A percentile compares a stretch with the other conserved stretches of the same genome.
phyloP scores from a whole-genome alignment of 495 filamentous ascomycete genomes.

The Copromyces sp. region DNA sequence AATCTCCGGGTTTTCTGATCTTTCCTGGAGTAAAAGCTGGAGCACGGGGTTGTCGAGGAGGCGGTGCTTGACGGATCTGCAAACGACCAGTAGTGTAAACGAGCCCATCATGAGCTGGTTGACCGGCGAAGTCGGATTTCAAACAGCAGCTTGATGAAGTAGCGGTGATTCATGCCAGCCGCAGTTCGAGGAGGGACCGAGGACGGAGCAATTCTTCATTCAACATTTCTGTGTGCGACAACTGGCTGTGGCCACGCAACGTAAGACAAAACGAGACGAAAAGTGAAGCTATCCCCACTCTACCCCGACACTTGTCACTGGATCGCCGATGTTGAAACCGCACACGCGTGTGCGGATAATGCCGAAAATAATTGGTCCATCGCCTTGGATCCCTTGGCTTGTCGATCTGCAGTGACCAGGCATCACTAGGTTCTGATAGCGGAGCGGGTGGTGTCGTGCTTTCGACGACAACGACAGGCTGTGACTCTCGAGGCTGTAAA shows the following conservation, averaged over 20 bases:
- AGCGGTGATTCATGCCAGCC: not conserved
- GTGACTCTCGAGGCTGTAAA: not conserved
- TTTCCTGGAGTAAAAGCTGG: not conserved
- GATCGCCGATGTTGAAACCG: not conserved
- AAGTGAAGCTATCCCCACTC: not conserved
- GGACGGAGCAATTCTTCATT: not conserved
- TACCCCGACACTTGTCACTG: not conserved
- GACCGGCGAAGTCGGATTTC: not conserved
- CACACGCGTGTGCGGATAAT: not conserved
- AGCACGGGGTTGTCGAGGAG: not conserved
- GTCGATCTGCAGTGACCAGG: not conserved
- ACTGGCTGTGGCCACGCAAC: not conserved
- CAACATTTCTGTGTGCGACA: not conserved
- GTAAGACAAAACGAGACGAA: not conserved
- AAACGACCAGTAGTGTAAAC: not conserved
- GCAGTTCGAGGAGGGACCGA: not conserved
- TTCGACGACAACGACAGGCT: not conserved
- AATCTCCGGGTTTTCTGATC: not conserved
- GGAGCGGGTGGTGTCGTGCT: not conserved
- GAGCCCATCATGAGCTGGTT: not conserved
- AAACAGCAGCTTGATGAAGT: not conserved
- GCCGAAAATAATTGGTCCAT: not conserved
- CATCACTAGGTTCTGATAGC: not conserved
- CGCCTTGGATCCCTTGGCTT: not conserved
- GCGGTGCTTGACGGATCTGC: not conserved